Conservation (phyloP, 225 moss, liverwort and hornwort species). For the Antitrichia curtipendula region DNA sequence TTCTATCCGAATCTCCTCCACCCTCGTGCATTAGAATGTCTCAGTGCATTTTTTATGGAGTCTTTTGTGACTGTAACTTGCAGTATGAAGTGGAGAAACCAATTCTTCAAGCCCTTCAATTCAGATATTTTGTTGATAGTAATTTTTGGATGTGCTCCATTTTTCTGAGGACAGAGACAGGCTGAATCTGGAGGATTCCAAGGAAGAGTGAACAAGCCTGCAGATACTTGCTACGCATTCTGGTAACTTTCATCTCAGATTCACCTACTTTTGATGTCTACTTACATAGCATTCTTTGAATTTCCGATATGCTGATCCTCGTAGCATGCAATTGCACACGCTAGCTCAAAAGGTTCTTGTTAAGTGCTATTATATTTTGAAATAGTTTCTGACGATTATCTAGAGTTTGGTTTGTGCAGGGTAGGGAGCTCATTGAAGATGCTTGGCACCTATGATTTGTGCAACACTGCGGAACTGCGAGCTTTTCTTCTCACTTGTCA, state of each 20-base stretch:
- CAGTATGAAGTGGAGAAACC: neutral
- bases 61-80: neutral
- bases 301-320: neutral
- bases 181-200: constrained; percentile 69
- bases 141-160: neutral
- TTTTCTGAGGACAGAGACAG: constrained; percentile 52
- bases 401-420: constrained; percentile 15
- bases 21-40: neutral
- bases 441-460: constrained; percentile 28
- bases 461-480: constrained; percentile 23
- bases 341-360: neutral
- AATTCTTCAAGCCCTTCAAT: neutral
- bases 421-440: constrained; percentile 50
- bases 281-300: neutral
- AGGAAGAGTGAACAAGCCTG: constrained; percentile 85
- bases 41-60: neutral
- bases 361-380: neutral
- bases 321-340: neutral
- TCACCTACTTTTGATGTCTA: neutral
- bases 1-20: neutral
- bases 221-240: constrained; percentile 94
- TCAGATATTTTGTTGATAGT: neutral
- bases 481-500: constrained; percentile 55
- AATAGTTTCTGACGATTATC: neutral
- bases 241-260: constrained; percentile 39